Evolutionary conservation across 306 rosid species (phyloP), one percentile per base, ranked within the genome.

Genomic region (Hippophae gyantsensis): DNA sequence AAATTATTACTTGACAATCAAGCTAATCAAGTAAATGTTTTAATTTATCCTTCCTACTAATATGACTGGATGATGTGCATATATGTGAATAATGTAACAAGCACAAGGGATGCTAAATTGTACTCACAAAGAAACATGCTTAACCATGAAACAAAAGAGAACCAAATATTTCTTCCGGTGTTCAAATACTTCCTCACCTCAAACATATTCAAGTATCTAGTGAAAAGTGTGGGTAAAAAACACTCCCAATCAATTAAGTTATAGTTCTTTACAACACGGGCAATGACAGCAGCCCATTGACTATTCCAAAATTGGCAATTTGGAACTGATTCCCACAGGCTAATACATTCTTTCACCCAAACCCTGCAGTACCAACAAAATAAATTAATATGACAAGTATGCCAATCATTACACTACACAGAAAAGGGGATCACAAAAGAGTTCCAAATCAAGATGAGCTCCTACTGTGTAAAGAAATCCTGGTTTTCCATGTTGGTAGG

Each of bases 271-370:
- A 88, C 69, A 55, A 80, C 93, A 62, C 99, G 97, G 70, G 99
- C 95, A 67, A 86, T 72, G 60, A 93, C 77, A 75, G 95, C 93
- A 47, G 90, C 84, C 99, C 99, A 93, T 57, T 93, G 99, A 77
- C 83, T 81, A 76, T 93, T 93, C 99, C 97, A 93, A 76, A 93
- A 93, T 75, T 84, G 99, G 75, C 99, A 93, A 72, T 83, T 88
- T 26, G 99, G 99, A 66, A 86, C 84, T n/a, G 95, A 85, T 63
- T 86, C 90, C 99, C 99, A 93, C 61, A 80, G 67, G 64, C 72
- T 67, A 48, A 85, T 57, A 65, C 89, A 88, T 67, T 86, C 92
- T 67, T 72, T 72, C 63, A 86, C 74, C 95, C 89, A 88, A 66
- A 77, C 85, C 65, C 99, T 93, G 78, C 52, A 69, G 60, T 50